A percentile compares a stretch with the other conserved stretches of the same genome.
These are phyloP conservation scores for Ormosia emarginata DNA, from an alignment of 306 rosid species.

Conservation along the genomic window DNA sequence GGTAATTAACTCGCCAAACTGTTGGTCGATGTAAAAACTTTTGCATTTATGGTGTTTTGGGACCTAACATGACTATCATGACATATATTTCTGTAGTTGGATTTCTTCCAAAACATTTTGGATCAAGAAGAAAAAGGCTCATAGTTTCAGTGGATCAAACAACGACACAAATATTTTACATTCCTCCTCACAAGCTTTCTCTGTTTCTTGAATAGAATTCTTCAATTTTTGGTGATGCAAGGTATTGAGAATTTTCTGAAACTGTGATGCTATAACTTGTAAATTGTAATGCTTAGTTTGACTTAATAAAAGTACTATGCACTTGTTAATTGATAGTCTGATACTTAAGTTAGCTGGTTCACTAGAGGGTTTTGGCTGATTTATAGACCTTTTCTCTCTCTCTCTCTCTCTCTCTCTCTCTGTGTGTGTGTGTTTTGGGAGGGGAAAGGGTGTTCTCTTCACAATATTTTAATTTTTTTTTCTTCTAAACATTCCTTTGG, in stretches of 20 bases:
- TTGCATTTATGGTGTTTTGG: conserved; percentile 2
- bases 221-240: conserved; percentile 60
- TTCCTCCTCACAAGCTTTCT: conserved; percentile 89
- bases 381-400: background rate
- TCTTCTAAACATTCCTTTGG: background rate
- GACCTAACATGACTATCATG: background rate
- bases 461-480: background rate
- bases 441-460: background rate
- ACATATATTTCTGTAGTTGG: conserved; percentile 51
- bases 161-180: conserved; percentile 79
- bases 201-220: conserved; percentile 78
- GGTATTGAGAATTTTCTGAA: conserved; percentile 37
- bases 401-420: too few relatives aligned
- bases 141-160: conserved; percentile 66
- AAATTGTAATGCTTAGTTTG: background rate
- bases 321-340: too few relatives aligned
- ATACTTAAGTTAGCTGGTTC: background rate
- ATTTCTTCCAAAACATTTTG: conserved; percentile 77
- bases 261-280: background rate
- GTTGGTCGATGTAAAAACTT: background rate
- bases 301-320: background rate
- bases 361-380: background rate
- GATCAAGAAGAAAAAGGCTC: conserved; percentile 76
- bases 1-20: conserved; percentile 45
- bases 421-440: background rate